phyloP scores from a whole-genome alignment of 169 alveolate species.

The Plasmodium chabaudi region DNA sequence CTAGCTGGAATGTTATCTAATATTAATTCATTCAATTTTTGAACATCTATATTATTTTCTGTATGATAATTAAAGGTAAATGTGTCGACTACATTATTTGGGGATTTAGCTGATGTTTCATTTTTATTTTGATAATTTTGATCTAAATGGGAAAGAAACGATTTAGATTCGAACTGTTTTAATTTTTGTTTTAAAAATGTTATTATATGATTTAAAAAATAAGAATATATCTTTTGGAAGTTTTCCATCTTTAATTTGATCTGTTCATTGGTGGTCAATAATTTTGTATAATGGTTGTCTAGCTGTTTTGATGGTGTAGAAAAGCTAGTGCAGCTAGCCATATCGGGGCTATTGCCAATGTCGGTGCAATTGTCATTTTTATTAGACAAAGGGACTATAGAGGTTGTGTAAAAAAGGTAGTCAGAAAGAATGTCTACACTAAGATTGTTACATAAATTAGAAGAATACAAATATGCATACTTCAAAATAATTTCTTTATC shows the following conservation, averaged over 20 bases:
- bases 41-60: conserved; percentile 25
- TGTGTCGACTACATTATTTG: conserved; percentile 7
- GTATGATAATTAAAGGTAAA: conserved; percentile 32
- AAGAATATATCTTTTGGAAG: conserved; percentile 29
- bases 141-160: conserved; percentile 25
- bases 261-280: conserved; percentile 13
- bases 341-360: background rate
- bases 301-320: too few relatives aligned
- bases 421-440: conserved; percentile 20
- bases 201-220: conserved; percentile 30
- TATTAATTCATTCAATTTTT: conserved; percentile 45
- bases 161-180: conserved; percentile 19
- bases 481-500: conserved; percentile 35
- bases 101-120: background rate
- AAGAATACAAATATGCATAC: conserved; percentile 26
- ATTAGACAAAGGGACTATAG: background rate
- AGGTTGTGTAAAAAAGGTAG: conserved; percentile 40
- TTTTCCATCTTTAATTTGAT: conserved; percentile 11
- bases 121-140: conserved; percentile 1
- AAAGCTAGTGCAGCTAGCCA: too few relatives aligned
- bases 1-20: conserved; percentile 4
- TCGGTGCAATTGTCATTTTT: background rate
- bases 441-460: conserved; percentile 2
- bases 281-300: background rate
- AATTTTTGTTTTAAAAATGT: conserved; percentile 15